phyloP scores from a whole-genome alignment of 2,329 filamentous ascomycete species.

The Phialocephala subalpina region DNA sequence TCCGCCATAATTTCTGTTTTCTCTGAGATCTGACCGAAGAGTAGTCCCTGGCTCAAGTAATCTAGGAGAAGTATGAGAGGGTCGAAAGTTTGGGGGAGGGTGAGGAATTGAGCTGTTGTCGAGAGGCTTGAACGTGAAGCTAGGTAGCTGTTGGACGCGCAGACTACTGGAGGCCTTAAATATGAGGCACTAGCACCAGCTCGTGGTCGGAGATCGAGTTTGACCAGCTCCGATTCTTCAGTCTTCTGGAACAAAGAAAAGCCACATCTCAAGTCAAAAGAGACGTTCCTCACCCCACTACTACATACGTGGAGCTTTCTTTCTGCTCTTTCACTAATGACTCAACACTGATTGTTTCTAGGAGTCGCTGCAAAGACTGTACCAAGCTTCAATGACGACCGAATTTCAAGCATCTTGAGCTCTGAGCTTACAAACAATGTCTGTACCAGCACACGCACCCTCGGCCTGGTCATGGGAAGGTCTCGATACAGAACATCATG shows the following conservation, averaged over 20 bases:
- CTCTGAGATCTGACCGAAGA: conserved; percentile 16
- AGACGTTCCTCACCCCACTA: conserved; percentile 12
- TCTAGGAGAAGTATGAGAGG: neutral
- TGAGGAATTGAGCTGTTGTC: conserved; percentile 34
- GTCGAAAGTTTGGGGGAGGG: conserved; percentile 4
- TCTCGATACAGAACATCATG: conserved; percentile 12
- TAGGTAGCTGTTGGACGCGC: conserved; percentile 40
- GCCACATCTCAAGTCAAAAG: conserved; percentile 32
- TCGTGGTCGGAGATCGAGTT: neutral
- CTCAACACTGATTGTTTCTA: conserved; percentile 29
- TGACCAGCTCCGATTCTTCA: conserved; percentile 22
- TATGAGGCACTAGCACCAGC: conserved; percentile 1
- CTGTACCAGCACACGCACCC: conserved; percentile 26
- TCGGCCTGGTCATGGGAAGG: conserved; percentile 36
- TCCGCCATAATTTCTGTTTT: conserved; percentile 78
- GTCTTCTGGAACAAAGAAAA: conserved; percentile 29
- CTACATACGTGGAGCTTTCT: conserved; percentile 19
- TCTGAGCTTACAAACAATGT: conserved; percentile 31
- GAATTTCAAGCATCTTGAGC: conserved; percentile 25
- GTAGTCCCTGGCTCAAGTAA: conserved; percentile 12
- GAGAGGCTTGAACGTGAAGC: conserved; percentile 31
- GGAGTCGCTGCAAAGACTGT: conserved; percentile 19
- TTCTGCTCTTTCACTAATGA: conserved; percentile 29
- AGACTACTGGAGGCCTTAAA: conserved; percentile 14
- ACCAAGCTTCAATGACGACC: conserved; percentile 31